Percentiles rank a stretch among this genome's conserved stretches.
Conservation (phyloP, 1,139 yeast species). For the Sugiyamaella grinbergsii region DNA sequence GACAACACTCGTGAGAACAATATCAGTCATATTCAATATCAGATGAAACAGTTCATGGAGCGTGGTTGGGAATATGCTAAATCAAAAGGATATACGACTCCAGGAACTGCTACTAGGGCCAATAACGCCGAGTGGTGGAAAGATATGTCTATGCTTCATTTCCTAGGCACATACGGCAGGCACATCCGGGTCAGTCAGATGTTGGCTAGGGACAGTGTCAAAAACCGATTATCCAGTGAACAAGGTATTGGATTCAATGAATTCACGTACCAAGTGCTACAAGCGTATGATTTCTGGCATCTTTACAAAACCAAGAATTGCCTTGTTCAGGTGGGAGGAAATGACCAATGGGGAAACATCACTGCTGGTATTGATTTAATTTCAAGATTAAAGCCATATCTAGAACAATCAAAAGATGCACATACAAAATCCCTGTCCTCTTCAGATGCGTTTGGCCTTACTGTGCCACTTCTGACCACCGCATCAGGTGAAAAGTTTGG, state of each 20-base stretch:
- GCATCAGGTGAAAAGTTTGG: conserved; percentile 94
- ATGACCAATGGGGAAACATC: conserved; percentile 98
- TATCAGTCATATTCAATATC: conserved; percentile 59
- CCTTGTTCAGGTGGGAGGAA: conserved; percentile 87
- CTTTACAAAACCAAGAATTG: conserved; percentile 63
- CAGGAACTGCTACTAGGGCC: conserved; percentile 50
- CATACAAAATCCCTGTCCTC: not conserved
- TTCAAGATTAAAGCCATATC: conserved; percentile 50
- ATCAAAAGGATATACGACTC: conserved; percentile 50
- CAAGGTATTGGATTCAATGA: conserved; percentile 90
- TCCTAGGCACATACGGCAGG: conserved; percentile 74
- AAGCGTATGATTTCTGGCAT: conserved; percentile 93
- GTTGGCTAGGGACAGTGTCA: conserved; percentile 88
- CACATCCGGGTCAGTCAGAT: conserved; percentile 81
- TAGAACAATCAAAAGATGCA: conserved; percentile 8
- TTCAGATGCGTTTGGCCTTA: conserved; percentile 63
- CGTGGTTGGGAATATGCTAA: conserved; percentile 65
- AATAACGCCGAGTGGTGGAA: conserved; percentile 91
- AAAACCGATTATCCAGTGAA: conserved; percentile 65
- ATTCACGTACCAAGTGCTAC: conserved; percentile 87
- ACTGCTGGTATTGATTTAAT: conserved; percentile 94
- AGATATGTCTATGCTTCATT: conserved; percentile 70
- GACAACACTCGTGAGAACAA: conserved; percentile 57
- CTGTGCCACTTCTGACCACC: conserved; percentile 88
- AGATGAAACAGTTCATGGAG: conserved; percentile 60